Evolutionary conservation across 2,329 filamentous ascomycete species (phyloP).

Genomic region (Teratosphaeriaceae sp.): DNA sequence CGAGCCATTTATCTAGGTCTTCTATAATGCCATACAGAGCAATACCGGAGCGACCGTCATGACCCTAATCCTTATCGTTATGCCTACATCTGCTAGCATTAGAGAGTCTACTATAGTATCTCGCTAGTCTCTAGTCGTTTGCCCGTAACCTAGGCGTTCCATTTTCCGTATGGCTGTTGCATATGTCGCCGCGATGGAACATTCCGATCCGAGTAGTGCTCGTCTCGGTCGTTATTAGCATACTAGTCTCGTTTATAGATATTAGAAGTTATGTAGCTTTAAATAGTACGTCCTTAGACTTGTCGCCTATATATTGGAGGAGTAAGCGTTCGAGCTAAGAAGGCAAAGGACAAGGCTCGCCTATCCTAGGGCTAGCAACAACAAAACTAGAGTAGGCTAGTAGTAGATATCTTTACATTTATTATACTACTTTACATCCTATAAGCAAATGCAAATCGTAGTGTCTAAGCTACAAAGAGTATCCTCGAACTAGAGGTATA

Average conservation of each 20-base stretch:
- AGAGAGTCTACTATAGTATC: slow-evolving; percentile 30
- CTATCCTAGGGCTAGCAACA: too few species aligned
- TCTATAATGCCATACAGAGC: slow-evolving; percentile 15
- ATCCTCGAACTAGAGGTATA: too few species aligned
- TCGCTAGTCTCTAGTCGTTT: slow-evolving; percentile 33
- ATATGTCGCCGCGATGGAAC: slow-evolving; percentile 12
- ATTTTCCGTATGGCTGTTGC: neutral
- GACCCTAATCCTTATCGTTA: slow-evolving; percentile 18
- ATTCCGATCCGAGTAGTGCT: slow-evolving; percentile 22
- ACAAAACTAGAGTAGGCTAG: too few species aligned
- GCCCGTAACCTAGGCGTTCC: slow-evolving; percentile 27
- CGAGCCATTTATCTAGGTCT: slow-evolving; percentile 34
- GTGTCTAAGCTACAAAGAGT: too few species aligned
- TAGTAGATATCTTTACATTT: too few species aligned
- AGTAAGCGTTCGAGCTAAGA: too few species aligned
- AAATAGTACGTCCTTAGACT: too few species aligned
- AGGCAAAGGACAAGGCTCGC: too few species aligned
- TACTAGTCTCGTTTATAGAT: slow-evolving; percentile 31
- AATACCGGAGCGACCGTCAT: neutral
- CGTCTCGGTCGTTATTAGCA: slow-evolving; percentile 16
- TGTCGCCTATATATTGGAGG: too few species aligned
- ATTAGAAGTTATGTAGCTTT: slow-evolving; percentile 34
- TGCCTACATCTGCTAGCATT: slow-evolving; percentile 23
- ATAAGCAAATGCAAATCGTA: too few species aligned
- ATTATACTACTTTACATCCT: too few species aligned